Percentiles rank a stretch among this genome's conserved stretches.
phyloP scores from a whole-genome alignment of 345 rosid species.

The Litchi chinensis region DNA sequence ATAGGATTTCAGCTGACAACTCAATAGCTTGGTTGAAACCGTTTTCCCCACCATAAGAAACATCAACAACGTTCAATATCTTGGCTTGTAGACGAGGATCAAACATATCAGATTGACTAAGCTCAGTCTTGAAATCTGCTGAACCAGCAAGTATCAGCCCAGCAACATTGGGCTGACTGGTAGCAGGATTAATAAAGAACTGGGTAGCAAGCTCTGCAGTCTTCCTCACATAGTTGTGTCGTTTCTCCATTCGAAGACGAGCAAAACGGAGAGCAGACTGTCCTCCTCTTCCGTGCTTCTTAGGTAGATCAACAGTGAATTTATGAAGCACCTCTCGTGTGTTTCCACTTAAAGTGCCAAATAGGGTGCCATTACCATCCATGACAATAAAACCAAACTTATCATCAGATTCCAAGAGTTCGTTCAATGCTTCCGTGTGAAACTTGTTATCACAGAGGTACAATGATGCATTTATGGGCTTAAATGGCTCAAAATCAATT shows the following conservation, averaged over 20 bases:
- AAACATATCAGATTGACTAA: conserved; percentile 93
- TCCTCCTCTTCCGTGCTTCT: conserved; percentile 98
- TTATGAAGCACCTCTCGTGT: conserved; percentile 92
- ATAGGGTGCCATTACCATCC: conserved; percentile 92
- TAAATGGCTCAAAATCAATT: conserved; percentile 90
- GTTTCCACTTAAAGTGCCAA: conserved; percentile 91
- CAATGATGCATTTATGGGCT: conserved; percentile 87
- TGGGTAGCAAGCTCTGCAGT: conserved; percentile 97
- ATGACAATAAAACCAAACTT: conserved; percentile 91
- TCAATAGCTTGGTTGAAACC: conserved; percentile 95
- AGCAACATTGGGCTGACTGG: conserved; percentile 92
- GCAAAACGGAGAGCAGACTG: conserved; percentile 97
- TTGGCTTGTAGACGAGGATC: conserved; percentile 96
- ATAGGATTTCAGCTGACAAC: conserved; percentile 82
- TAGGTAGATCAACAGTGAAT: conserved; percentile 84
- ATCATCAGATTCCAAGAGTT: conserved; percentile 88
- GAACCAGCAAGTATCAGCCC: conserved; percentile 96
- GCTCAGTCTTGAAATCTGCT: conserved; percentile 92
- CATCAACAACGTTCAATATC: conserved; percentile 87
- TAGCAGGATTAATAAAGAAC: conserved; percentile 80
- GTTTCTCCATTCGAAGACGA: conserved; percentile 93
- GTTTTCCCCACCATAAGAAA: conserved; percentile 91
- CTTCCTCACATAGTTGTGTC: conserved; percentile 89
- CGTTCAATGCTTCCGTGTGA: conserved; percentile 84
- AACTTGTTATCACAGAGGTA: conserved; percentile 90